Conservation (phyloP, 2,329 filamentous ascomycete genomes). For the Penicillium concentricum region DNA sequence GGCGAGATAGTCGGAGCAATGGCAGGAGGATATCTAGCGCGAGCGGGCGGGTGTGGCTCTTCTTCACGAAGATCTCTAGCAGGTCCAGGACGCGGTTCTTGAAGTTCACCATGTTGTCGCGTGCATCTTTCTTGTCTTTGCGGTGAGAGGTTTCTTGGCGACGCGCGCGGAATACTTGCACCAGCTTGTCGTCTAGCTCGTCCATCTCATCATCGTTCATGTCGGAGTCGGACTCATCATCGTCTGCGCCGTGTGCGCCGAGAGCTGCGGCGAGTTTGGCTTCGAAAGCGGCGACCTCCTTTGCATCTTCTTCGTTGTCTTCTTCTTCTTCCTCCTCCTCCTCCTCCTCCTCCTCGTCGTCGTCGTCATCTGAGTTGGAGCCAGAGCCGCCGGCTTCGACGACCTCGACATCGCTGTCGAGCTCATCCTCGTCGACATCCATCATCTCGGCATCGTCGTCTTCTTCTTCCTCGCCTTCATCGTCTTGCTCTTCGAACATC, state of each 20-base stretch:
- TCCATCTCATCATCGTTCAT: conserved; percentile 98
- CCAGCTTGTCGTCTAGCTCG: conserved; percentile 76
- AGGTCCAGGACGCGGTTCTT: conserved; percentile 92
- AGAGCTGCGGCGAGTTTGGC: conserved; percentile 75
- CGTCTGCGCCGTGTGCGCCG: conserved; percentile 62
- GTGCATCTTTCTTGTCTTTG: conserved; percentile 82
- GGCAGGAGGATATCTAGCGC: conserved; percentile 71
- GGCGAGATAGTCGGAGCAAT: conserved; percentile 71
- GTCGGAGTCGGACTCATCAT: conserved; percentile 66
- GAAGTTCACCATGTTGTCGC: conserved; percentile 86
- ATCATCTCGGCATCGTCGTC: conserved; percentile 50
- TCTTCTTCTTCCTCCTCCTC: conserved; percentile 35
- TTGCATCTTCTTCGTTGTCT: conserved; percentile 48
- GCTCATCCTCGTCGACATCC: conserved; percentile 43
- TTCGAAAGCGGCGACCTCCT: conserved; percentile 64
- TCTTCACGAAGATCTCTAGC: conserved; percentile 78
- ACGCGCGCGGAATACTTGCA: conserved; percentile 79
- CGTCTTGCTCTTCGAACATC: conserved; percentile 72
- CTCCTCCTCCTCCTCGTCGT: conserved; percentile 43
- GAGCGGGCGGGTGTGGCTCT: conserved; percentile 67
- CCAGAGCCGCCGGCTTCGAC: conserved; percentile 39
- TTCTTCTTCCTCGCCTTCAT: conserved; percentile 38
- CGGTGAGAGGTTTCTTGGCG: conserved; percentile 69
- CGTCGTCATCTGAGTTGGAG: conserved; percentile 50
- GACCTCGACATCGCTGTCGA: conserved; percentile 40